Conservation (phyloP, 306 rosid species). For the Urtica urens region DNA sequence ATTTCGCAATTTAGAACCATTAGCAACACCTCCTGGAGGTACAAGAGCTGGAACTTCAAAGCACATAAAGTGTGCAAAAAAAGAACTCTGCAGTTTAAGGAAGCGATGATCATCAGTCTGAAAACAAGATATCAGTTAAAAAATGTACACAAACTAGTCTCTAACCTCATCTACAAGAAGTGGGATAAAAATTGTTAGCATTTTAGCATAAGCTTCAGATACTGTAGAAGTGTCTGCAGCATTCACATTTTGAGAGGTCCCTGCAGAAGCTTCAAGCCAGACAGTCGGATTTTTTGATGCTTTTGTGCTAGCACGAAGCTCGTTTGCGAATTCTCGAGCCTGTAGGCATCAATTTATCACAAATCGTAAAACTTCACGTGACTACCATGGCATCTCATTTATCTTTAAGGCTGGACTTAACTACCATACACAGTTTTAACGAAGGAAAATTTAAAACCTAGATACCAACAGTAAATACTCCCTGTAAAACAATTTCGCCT, state of each 20-base stretch:
- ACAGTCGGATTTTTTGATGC: conserved; percentile 49
- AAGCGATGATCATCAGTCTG: conserved; percentile 10
- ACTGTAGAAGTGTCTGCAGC: conserved; percentile 62
- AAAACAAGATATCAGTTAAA: neutral
- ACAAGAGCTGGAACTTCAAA: conserved; percentile 73
- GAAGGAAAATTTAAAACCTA: neutral
- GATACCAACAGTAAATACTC: neutral
- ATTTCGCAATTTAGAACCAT: conserved; percentile 38
- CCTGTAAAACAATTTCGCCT: too few relatives aligned
- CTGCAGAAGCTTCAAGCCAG: conserved; percentile 69
- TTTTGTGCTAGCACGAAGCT: conserved; percentile 83
- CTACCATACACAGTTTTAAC: neutral
- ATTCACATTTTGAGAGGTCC: conserved; percentile 57
- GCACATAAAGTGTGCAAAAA: conserved; percentile 89
- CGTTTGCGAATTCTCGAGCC: conserved; percentile 95
- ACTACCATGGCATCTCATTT: too few relatives aligned
- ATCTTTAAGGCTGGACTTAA: too few relatives aligned
- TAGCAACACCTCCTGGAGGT: conserved; percentile 79
- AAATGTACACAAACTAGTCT: neutral
- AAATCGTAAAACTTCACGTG: neutral
- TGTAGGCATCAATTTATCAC: conserved; percentile 25
- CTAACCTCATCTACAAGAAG: conserved; percentile 96
- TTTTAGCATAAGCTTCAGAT: conserved; percentile 84
- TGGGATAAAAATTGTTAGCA: conserved; percentile 86
- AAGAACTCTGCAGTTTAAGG: conserved; percentile 62